Evolutionary conservation across 495 filamentous ascomycete genomes (phyloP), one percentile per base, ranked within the genome.

Genomic region (Aspergillus coremiiformis): DNA sequence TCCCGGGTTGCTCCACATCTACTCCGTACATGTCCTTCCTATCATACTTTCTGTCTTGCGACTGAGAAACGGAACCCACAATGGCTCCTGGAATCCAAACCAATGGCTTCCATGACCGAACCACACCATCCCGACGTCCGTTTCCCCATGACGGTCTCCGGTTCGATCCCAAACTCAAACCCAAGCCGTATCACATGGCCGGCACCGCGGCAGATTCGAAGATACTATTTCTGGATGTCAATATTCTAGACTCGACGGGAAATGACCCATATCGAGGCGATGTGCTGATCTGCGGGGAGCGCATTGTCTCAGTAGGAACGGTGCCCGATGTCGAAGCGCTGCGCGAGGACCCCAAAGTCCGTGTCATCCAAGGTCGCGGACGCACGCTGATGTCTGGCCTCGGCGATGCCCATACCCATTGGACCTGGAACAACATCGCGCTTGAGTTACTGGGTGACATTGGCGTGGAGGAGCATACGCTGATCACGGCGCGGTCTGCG

Each of bases 161-260:
- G 21, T 60, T 63, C 15, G 51, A 57, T 12, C 30, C 43, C 2
- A 23, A 46, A 10, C 55, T 64, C 19, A 52, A 58, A 27, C 61
- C 61, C 0, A 52, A 44, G 14, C 20, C 47, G 19, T 58, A 61
- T 14, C 52, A 58, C 7, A 63, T 68, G 8, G 55, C 59, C 21
- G 71, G 71, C 12, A 74, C 73, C 1, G 53, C 58, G 45, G 47
- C 62, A 3, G 52, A 66, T 6, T 69, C 69, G 20, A 68, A 61
- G 43, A 66, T 77, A 17, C 59, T 79, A 1, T 69, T 79, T 41
- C 52, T 60, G 15, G 67, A 78, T 55, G 75, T 78, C 10, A 67
- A 70, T n/a, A 76, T 79, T 33, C 50, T 79, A 0, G 76, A 79
- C 41, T 71, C 69, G 7, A 76, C 74, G 17, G 76, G 75, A 3